A percentile compares a stretch with the other conserved stretches of the same genome.
These are phyloP conservation scores for Zygosaccharomyces siamensis DNA, from an alignment of 805 yeast species.

Conservation along the genomic window DNA sequence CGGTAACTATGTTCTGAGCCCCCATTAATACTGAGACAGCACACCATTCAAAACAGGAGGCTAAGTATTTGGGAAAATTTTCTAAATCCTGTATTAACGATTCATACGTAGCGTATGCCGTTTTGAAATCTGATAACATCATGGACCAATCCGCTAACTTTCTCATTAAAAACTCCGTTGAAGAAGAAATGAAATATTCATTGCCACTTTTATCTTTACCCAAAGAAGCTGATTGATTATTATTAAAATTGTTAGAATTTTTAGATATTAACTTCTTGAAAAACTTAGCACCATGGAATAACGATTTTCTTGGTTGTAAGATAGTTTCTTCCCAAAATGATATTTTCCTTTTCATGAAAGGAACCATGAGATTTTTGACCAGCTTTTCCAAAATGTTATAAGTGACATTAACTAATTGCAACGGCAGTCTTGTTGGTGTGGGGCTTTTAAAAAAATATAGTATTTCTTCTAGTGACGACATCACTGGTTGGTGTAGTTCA, in stretches of 20 bases:
- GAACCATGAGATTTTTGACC: conserved; percentile 40
- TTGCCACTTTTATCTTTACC: conserved; percentile 45
- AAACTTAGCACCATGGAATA: conserved; percentile 65
- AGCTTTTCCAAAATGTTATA: conserved; percentile 26
- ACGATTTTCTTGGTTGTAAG: conserved; percentile 67
- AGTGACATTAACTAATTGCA: conserved; percentile 20
- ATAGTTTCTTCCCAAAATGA: conserved; percentile 80
- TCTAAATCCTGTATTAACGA: conserved; percentile 70
- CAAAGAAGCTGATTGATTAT: conserved; percentile 21
- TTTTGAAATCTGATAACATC: conserved; percentile 83
- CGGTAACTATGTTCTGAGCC: conserved; percentile 39
- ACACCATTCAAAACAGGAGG: conserved; percentile 86
- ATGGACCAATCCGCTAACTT: conserved; percentile 90
- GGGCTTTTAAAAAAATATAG: conserved; percentile 16
- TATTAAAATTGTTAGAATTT: conserved; percentile 16
- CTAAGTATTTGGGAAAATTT: conserved; percentile 44
- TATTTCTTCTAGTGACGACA: conserved; percentile 28
- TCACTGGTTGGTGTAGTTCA: conserved; percentile 30
- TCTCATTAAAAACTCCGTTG: conserved; percentile 70
- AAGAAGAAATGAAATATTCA: conserved; percentile 55
- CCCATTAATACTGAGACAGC: conserved; percentile 67
- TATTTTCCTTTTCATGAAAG: conserved; percentile 83
- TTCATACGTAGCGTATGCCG: conserved; percentile 80
- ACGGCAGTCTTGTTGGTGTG: conserved; percentile 16
- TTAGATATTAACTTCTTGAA: conserved; percentile 38